Base-by-base conservation (phyloP, 768 basidiomycete species). In the Suillus brevipes region DNA sequence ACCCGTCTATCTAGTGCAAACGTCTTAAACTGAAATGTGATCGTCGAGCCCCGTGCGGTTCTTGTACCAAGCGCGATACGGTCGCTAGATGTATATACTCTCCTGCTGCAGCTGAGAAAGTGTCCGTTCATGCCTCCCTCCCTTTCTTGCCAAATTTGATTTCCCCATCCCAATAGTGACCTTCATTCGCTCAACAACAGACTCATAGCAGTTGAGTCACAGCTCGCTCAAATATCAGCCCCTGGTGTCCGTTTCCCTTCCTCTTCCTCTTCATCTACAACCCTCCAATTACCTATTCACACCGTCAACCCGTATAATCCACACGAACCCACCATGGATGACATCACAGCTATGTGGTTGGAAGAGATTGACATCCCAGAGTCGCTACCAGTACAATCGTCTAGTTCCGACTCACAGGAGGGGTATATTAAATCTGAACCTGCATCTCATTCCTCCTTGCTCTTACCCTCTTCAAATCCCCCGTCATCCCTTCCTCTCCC, bases 11-110 rank as follows among this genome's bases (percentile, higher is more conserved):
- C 3, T 72, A 94, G 90, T 95, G 92, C 80, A 94, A 94, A 75
- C 90, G 92, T 5, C 82, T 94, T 61, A 95, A 95, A 70, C 83
- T 94, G 61, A 92, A 89, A 79, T 95, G 92, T 72, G 92, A 94
- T 78, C 81, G 92, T 45, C 84, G 88, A 25, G 86, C 82, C 3
- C 92, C 92, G 0, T 94, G 92, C 68, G 86, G 86, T 0, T 88
- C 87, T 34, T 94, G 93, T 69, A 83, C 86, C 20, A 94, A 94
- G 73, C 88, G 92, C 66, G 89, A 91, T 71, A 91, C 90, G 0
- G 84, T 89, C 13, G 78, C 80, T 4, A 81, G 89, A 69, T 93
- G 91, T 70, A 81, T 89, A 6, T 93, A 93, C 74, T 91, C 91
- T 0, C 86, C 90, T 28, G 91, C 90, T 18, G 92, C 92, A 0